Evolutionary conservation across 1,284 basidiomycete species (phyloP).

Genomic region (Ceratobasidium sp.): DNA sequence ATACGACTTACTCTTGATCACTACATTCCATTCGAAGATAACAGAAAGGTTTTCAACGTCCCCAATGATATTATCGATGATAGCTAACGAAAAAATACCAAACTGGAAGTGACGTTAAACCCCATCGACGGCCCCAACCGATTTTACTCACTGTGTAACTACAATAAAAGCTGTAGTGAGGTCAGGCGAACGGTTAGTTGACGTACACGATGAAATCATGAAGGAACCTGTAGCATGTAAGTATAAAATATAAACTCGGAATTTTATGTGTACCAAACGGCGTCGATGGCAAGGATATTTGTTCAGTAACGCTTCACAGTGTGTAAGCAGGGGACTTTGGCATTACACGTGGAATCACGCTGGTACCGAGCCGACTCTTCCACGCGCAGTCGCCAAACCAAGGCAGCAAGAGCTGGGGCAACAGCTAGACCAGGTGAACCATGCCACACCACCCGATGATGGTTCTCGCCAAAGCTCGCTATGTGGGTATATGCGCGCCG

Average conservation of each 20-base stretch:
- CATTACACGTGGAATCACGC: slow-evolving; percentile 76
- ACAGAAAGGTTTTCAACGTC: slow-evolving; percentile 57
- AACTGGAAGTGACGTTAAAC: slow-evolving; percentile 65
- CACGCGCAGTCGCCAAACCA: slow-evolving; percentile 89
- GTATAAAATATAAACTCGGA: slow-evolving; percentile 18
- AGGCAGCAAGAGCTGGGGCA: slow-evolving; percentile 78
- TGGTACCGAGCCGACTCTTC: slow-evolving; percentile 75
- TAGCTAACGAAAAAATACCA: slow-evolving; percentile 80
- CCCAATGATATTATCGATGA: slow-evolving; percentile 70
- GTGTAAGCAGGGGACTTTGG: slow-evolving; percentile 75
- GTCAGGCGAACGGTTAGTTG: no score
- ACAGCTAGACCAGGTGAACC: slow-evolving; percentile 87
- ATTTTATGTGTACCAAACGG: slow-evolving; percentile 65
- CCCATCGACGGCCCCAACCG: slow-evolving; percentile 1
- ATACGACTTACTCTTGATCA: slow-evolving; percentile 67
- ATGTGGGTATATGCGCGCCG: neutral
- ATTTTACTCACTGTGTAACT: slow-evolving; percentile 63
- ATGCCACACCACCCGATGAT: no score
- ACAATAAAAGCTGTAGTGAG: slow-evolving; percentile 28
- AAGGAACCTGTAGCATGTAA: slow-evolving; percentile 64
- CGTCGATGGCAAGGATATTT: slow-evolving; percentile 68
- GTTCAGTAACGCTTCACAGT: slow-evolving; percentile 83
- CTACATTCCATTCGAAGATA: slow-evolving; percentile 77
- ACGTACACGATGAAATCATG: slow-evolving; percentile 82
- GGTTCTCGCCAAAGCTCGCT: slow-evolving; percentile 74